A percentile compares a stretch with the other conserved stretches of the same genome.
These are phyloP conservation scores for Biscogniauxia mediterranea DNA, from an alignment of 2,329 filamentous ascomycete species.

Conservation along the genomic window DNA sequence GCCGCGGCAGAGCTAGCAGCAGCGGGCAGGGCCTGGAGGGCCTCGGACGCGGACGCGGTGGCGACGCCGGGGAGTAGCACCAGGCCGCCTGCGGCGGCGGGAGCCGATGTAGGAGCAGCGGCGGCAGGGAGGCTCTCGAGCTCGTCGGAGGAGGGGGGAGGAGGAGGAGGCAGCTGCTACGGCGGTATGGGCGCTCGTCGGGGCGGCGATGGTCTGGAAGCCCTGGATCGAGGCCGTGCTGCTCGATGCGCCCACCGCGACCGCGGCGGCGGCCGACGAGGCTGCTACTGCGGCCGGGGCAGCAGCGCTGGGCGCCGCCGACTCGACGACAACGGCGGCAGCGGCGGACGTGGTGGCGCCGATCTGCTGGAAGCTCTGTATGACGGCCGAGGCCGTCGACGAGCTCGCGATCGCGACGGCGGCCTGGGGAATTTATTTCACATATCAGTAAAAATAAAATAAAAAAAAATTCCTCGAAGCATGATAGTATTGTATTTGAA, in stretches of 20 bases:
- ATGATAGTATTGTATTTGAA: too few relatives aligned
- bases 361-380: conserved; percentile 15
- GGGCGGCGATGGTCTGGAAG: conserved; percentile 17
- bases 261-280: neutral
- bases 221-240: conserved; percentile 10
- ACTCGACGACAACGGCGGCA: neutral
- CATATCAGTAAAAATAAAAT: neutral
- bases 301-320: neutral
- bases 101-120: neutral
- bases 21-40: conserved; percentile 3
- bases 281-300: neutral
- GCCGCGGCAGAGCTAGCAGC: conserved; percentile 11
- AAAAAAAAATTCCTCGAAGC: too few relatives aligned
- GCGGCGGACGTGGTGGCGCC: conserved; percentile 16
- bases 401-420: neutral
- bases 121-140: conserved; percentile 2
- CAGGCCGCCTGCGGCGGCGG: neutral
- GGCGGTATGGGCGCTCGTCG: too few relatives aligned
- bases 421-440: neutral
- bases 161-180: neutral
- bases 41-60: conserved; percentile 2
- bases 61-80: neutral
- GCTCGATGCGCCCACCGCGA: conserved; percentile 1
- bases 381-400: neutral
- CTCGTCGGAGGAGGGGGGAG: too few relatives aligned